Percentiles rank a stretch among this genome's conserved stretches.
These are phyloP conservation scores for Sclerotinia minor DNA, from an alignment of 2,329 filamentous ascomycete genomes.

Conservation along the genomic window DNA sequence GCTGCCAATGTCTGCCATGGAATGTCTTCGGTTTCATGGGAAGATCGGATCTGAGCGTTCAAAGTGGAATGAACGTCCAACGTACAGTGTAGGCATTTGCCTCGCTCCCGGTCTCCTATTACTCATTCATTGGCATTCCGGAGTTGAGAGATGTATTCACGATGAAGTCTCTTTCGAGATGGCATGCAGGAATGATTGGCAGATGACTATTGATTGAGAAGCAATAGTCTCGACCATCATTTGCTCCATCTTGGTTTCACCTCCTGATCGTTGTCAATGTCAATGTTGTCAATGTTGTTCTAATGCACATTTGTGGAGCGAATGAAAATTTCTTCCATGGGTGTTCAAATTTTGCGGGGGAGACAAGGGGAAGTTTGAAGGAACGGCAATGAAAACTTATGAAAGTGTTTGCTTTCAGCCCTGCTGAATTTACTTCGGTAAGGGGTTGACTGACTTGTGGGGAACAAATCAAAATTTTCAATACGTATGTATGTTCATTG, in stretches of 20 bases:
- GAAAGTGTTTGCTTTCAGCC: conserved; percentile 10
- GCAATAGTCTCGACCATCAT: neutral
- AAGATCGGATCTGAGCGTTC: neutral
- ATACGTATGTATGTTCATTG: no score
- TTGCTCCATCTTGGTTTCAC: conserved; percentile 13
- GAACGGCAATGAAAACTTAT: neutral
- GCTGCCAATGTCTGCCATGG: neutral
- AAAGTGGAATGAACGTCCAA: neutral
- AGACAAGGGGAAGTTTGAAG: conserved; percentile 18
- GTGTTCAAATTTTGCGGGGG: conserved; percentile 15
- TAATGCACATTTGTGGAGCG: conserved; percentile 15
- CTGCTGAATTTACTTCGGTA: conserved; percentile 7
- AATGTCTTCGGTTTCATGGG: neutral
- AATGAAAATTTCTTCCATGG: conserved; percentile 21
- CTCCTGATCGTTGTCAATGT: conserved; percentile 15
- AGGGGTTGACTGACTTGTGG: conserved; percentile 6
- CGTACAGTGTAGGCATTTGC: neutral
- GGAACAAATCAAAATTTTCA: conserved; percentile 16
- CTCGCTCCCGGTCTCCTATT: conserved; percentile 6
- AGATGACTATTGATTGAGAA: conserved; percentile 13
- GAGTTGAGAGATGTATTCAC: neutral
- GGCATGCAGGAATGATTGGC: neutral
- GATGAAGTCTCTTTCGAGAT: neutral
- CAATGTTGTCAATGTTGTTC: neutral
- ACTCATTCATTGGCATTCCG: conserved; percentile 11